These are phyloP conservation scores for Lipomyces orientalis DNA, from an alignment of 805 yeast genomes.

Conservation along the genomic window DNA sequence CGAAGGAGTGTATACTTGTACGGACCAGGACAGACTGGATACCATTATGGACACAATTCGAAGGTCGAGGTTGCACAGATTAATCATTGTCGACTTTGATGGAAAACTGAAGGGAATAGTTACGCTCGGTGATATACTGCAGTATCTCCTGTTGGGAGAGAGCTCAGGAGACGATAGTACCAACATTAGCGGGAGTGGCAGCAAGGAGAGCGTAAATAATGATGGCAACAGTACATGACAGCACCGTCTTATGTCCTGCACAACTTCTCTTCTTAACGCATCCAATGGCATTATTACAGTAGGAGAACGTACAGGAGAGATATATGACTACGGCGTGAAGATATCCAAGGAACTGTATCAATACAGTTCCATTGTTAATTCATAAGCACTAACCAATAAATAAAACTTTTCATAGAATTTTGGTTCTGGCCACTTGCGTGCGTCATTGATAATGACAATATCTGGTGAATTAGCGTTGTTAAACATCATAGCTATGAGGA, in stretches of 20 bases:
- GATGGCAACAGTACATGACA: neutral
- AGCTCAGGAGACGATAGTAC: neutral
- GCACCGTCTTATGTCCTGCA: no score
- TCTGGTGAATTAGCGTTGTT: no score
- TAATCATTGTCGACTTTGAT: conserved; percentile 84
- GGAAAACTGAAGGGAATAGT: conserved; percentile 77
- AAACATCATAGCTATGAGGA: neutral
- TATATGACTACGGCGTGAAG: neutral
- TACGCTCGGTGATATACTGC: conserved; percentile 87
- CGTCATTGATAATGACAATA: no score
- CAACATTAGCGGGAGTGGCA: neutral
- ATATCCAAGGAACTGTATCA: neutral
- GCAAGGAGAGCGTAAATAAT: conserved; percentile 2
- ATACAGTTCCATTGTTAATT: neutral
- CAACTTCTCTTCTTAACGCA: neutral
- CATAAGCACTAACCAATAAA: no score
- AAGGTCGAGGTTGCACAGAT: conserved; percentile 86
- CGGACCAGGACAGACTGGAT: conserved; percentile 80
- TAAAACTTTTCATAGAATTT: no score
- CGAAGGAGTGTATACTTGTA: conserved; percentile 97
- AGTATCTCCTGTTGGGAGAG: conserved; percentile 75
- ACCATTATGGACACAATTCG: conserved; percentile 93
- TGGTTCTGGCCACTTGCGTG: no score
- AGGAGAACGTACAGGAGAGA: neutral
- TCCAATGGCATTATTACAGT: neutral